Evolutionary conservation across 2,329 filamentous ascomycete genomes (phyloP).

Genomic region (Penicillium sp.): DNA sequence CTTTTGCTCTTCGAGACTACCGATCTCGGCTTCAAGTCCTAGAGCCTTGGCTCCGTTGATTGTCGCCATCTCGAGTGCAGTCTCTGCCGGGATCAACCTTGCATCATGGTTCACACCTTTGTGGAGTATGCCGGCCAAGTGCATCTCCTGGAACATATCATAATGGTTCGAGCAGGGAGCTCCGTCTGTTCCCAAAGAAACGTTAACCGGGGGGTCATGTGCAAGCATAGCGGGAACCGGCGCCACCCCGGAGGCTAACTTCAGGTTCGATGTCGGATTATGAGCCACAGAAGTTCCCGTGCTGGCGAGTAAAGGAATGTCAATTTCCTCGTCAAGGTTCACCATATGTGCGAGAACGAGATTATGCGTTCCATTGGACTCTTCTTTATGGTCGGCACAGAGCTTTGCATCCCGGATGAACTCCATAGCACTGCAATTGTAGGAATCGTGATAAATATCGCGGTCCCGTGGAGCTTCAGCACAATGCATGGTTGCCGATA

Average conservation of each 20-base stretch:
- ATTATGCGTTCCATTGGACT: constrained; percentile 25
- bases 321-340: constrained; percentile 43
- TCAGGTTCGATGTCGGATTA: constrained; percentile 51
- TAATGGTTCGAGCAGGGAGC: constrained; percentile 53
- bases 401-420: constrained; percentile 37
- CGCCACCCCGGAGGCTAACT: constrained; percentile 52
- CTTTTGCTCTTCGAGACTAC: constrained; percentile 36
- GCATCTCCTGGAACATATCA: constrained; percentile 54
- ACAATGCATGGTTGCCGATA: constrained; percentile 50
- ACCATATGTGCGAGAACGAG: constrained; percentile 52
- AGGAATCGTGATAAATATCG: constrained; percentile 23
- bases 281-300: constrained; percentile 48
- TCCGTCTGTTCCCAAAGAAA: constrained; percentile 52
- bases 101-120: constrained; percentile 43
- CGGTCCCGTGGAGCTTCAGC: constrained; percentile 39
- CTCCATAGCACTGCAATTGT: constrained; percentile 37
- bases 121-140: constrained; percentile 49
- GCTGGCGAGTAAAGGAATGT: constrained; percentile 39
- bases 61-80: constrained; percentile 51
- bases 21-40: constrained; percentile 40
- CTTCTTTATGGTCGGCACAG: constrained; percentile 9
- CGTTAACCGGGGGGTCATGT: constrained; percentile 35
- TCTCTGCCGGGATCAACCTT: constrained; percentile 42
- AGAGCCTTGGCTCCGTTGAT: constrained; percentile 50
- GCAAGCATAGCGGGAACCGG: constrained; percentile 45